Evolutionary conservation across 2,329 filamentous ascomycete genomes (phyloP).

Genomic region (Ceratocystis colombiana): DNA sequence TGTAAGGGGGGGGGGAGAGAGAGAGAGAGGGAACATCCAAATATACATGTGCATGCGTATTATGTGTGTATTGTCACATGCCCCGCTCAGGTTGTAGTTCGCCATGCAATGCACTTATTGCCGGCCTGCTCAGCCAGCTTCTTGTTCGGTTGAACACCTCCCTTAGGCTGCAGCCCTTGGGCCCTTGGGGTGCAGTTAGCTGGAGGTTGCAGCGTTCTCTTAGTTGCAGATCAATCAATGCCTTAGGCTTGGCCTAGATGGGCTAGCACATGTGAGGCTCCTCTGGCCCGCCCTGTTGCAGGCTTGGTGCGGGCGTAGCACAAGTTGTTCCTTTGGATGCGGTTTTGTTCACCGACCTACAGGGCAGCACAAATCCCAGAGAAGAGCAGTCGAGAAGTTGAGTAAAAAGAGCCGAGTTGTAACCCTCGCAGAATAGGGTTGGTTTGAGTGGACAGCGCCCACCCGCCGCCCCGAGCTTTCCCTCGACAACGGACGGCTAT

Average conservation of each 20-base stretch:
- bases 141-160: not conserved
- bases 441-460: not conserved
- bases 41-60: constrained; percentile 1
- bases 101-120: constrained; percentile 8
- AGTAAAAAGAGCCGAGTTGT: not conserved
- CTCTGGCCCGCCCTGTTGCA: not conserved
- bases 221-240: not conserved
- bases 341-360: not conserved
- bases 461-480: not conserved
- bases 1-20: not conserved
- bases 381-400: too few species aligned
- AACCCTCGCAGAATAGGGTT: not conserved
- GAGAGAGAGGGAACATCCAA: not conserved
- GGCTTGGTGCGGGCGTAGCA: too few species aligned
- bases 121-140: not conserved
- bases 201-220: not conserved
- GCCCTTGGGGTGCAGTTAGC: too few species aligned
- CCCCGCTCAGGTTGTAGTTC: not conserved
- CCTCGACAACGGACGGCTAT: constrained; percentile 10
- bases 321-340: not conserved
- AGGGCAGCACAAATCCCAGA: too few species aligned
- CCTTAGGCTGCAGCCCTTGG: not conserved
- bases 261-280: not conserved
- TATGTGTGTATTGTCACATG: not conserved
- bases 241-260: not conserved